phyloP scores from a whole-genome alignment of 78 protist genomes.

The Dictyostelium capitatum region DNA sequence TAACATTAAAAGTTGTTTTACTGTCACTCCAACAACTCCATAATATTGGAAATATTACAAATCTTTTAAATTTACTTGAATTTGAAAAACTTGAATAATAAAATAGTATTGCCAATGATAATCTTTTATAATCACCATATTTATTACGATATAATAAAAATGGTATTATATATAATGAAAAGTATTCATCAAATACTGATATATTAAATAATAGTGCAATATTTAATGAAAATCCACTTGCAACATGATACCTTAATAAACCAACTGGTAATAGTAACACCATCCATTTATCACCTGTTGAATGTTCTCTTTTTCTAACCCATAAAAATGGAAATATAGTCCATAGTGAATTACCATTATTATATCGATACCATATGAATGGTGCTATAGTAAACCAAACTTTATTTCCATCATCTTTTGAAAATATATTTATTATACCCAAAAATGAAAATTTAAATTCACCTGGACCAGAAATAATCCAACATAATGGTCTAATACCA shows the following conservation, averaged over 20 bases:
- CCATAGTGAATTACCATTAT: slow-evolving; percentile 26
- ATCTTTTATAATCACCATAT: neutral
- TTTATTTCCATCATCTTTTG: slow-evolving; percentile 34
- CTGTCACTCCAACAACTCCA: neutral
- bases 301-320: neutral
- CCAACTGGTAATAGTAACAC: slow-evolving; percentile 2
- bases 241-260: neutral
- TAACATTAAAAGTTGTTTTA: neutral
- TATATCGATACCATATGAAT: slow-evolving; percentile 57
- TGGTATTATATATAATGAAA: slow-evolving; percentile 5
- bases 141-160: neutral
- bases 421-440: slow-evolving; percentile 39
- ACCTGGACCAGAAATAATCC: slow-evolving; percentile 30
- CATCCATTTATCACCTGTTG: neutral
- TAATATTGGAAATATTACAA: slow-evolving; percentile 18
- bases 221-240: slow-evolving; percentile 17
- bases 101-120: neutral
- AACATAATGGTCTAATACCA: slow-evolving; percentile 71
- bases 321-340: slow-evolving; percentile 43
- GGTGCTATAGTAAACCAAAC: slow-evolving; percentile 54
- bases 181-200: too few species aligned
- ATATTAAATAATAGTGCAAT: slow-evolving; percentile 14
- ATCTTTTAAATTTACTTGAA: slow-evolving; percentile 3
- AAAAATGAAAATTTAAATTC: slow-evolving; percentile 23
- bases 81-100: neutral